These are phyloP conservation scores for Discostella stelligera DNA, from an alignment of 352 stramenopile genomes.

Conservation along the genomic window DNA sequence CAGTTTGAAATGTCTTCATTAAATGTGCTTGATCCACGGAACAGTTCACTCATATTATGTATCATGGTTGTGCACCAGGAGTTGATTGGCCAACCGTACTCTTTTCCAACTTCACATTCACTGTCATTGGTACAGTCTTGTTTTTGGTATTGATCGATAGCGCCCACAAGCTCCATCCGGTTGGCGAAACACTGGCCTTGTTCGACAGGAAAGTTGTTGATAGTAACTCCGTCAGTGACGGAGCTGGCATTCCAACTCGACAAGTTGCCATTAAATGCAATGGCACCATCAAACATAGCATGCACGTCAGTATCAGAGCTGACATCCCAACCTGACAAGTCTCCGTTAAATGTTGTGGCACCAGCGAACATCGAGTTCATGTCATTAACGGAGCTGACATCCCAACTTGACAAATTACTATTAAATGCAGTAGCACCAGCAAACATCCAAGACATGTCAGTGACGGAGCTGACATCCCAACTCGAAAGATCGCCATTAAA, in stretches of 20 bases:
- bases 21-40: background rate
- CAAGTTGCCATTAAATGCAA: slow-evolving; percentile 1
- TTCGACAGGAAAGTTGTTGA: background rate
- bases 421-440: no score
- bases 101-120: background rate
- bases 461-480: no score
- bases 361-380: no score
- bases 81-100: slow-evolving; percentile 15
- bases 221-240: slow-evolving; percentile 12
- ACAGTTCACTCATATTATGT: background rate
- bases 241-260: slow-evolving; percentile 10
- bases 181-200: no score
- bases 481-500: no score
- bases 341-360: no score
- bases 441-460: no score
- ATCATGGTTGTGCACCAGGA: slow-evolving; percentile 7
- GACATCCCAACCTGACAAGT: no score
- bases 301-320: no score
- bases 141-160: background rate
- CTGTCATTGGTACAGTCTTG: background rate
- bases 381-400: no score
- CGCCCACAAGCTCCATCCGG: background rate
- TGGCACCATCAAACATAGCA: background rate
- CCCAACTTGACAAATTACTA: no score
- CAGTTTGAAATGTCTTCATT: background rate